phyloP scores from a whole-genome alignment of 164 flowering plant genomes.

The Stephania yunnanensis region DNA sequence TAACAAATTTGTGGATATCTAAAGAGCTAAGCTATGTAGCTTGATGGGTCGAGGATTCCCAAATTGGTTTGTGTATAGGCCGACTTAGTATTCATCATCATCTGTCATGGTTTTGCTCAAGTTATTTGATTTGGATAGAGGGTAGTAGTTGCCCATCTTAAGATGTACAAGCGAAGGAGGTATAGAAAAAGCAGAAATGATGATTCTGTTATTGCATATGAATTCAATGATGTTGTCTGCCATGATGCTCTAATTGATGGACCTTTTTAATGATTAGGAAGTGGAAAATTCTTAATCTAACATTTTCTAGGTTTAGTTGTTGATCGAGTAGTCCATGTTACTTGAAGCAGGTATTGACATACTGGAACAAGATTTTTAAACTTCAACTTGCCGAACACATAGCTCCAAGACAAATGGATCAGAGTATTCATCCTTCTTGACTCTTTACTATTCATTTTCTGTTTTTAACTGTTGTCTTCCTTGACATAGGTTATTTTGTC shows the following conservation, averaged over 20 bases:
- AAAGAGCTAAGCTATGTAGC: not conserved
- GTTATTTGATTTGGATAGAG: not conserved
- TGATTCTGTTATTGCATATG: not conserved
- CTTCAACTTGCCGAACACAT: not conserved
- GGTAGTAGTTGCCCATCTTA: not conserved
- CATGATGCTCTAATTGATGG: not conserved
- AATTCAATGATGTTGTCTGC: not conserved
- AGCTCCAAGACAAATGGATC: slow-evolving; percentile 30
- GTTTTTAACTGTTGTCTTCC: not conserved
- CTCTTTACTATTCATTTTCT: not conserved
- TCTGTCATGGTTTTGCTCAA: not conserved
- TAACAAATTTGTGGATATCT: not conserved
- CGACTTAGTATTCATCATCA: not conserved
- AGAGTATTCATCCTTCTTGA: slow-evolving; percentile 25
- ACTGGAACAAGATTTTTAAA: slow-evolving; percentile 7
- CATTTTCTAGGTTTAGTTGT: not conserved
- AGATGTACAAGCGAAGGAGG: not conserved
- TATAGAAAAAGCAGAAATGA: not conserved
- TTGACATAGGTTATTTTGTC: too few species aligned
- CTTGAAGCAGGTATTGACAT: slow-evolving; percentile 16
- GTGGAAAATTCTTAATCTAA: not conserved
- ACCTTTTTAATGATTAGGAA: too few species aligned
- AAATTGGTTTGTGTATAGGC: not conserved
- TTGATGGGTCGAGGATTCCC: not conserved
- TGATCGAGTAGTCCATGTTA: not conserved